These are phyloP conservation scores for Lachancea sp. DNA, from an alignment of 805 yeast species.

Conservation along the genomic window DNA sequence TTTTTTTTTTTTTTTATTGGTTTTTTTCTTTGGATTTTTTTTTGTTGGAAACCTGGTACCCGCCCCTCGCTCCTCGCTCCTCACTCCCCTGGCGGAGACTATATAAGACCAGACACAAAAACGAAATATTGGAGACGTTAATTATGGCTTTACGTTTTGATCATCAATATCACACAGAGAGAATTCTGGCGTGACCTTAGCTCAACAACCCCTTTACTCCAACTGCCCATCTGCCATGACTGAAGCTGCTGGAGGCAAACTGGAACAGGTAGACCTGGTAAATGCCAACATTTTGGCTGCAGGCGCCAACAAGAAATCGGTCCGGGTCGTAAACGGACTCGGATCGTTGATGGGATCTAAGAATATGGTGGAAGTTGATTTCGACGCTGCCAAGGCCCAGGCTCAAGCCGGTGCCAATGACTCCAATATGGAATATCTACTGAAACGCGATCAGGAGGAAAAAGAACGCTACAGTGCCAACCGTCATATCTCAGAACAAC, in stretches of 20 bases:
- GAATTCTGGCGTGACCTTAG: too few species aligned
- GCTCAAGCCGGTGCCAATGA: constrained; percentile 7
- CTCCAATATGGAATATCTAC: constrained; percentile 39
- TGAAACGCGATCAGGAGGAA: constrained; percentile 40
- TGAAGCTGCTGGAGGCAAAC: too few species aligned
- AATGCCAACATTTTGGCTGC: constrained; percentile 75
- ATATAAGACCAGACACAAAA: background rate
- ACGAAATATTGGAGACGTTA: too few species aligned
- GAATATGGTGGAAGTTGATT: constrained; percentile 59
- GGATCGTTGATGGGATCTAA: constrained; percentile 80
- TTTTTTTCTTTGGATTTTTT: too few species aligned
- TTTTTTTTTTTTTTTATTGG: too few species aligned
- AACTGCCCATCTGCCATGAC: too few species aligned
- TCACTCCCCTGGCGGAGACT: too few species aligned
- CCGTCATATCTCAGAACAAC: constrained; percentile 65
- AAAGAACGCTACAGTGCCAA: constrained; percentile 33
- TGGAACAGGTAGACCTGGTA: constrained; percentile 48
- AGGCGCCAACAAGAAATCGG: constrained; percentile 64
- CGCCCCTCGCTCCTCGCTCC: too few species aligned
- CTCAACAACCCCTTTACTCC: too few species aligned
- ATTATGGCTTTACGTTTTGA: too few species aligned
- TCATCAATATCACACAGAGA: too few species aligned
- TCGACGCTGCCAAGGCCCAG: constrained; percentile 20
- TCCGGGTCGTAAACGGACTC: constrained; percentile 74
- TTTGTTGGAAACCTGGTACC: too few species aligned